Conservation (phyloP, 305 asterid genomes). For the Fraxinus greggii region DNA sequence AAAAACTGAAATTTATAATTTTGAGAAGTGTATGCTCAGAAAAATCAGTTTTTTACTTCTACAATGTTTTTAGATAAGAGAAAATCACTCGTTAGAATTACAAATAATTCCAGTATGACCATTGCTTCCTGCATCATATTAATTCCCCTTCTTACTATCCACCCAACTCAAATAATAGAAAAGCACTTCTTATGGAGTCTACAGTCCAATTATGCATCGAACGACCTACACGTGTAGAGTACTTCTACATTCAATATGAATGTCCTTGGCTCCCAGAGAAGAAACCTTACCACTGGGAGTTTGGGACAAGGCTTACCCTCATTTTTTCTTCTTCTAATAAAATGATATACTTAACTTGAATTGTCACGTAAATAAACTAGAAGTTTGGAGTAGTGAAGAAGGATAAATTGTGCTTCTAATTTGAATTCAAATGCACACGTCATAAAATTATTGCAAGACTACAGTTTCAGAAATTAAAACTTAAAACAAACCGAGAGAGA, state of each 20-base stretch:
- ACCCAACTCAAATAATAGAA: neutral
- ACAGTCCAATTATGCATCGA: neutral
- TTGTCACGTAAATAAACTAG: neutral
- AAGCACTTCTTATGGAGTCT: neutral
- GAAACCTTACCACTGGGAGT: neutral
- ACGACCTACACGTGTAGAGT: neutral
- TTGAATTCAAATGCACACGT: neutral
- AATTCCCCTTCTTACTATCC: neutral
- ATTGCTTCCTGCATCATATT: neutral
- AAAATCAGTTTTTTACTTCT: neutral
- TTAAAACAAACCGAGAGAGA: neutral
- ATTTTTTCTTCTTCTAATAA: neutral
- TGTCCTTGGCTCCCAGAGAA: neutral
- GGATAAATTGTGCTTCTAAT: neutral
- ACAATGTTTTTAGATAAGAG: neutral
- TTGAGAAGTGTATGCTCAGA: neutral
- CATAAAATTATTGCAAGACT: neutral
- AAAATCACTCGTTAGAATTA: neutral
- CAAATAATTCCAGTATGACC: neutral
- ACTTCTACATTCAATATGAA: neutral
- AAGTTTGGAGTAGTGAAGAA: neutral
- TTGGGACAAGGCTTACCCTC: neutral
- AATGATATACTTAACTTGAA: slow-evolving; percentile 5
- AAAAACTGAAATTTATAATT: too few relatives aligned
- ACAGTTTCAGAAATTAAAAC: slow-evolving; percentile 9